These are phyloP conservation scores for Helianthus tuberosus DNA, from an alignment of 129 eudicot genomes.

Conservation along the genomic window DNA sequence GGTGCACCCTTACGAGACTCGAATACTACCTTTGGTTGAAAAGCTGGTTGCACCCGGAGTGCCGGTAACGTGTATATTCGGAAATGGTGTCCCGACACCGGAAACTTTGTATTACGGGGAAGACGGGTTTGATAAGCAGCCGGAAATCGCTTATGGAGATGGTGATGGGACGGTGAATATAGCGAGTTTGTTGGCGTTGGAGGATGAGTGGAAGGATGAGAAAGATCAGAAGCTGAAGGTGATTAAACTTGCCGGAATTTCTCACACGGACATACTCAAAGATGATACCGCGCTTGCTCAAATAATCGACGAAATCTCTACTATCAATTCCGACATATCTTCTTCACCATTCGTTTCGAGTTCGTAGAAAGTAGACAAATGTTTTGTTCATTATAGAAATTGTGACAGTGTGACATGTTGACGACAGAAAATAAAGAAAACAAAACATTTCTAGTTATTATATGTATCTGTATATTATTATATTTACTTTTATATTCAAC, in stretches of 20 bases:
- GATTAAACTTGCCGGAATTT: constrained; percentile 55
- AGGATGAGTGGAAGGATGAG: constrained; percentile 45
- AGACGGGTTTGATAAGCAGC: constrained; percentile 71
- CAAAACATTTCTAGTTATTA: too few relatives aligned
- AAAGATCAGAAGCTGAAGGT: constrained; percentile 49
- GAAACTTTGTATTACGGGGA: constrained; percentile 76
- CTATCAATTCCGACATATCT: constrained; percentile 36
- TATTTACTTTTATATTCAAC: too few relatives aligned
- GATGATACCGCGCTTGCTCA: constrained; percentile 45
- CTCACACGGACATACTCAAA: constrained; percentile 62
- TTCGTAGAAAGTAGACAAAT: constrained; percentile 3
- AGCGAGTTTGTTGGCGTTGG: constrained; percentile 70
- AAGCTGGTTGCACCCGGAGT: constrained; percentile 53
- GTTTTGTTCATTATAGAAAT: neutral
- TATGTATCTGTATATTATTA: too few relatives aligned
- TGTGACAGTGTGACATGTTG: neutral
- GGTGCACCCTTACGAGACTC: constrained; percentile 52
- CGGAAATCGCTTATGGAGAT: constrained; percentile 72
- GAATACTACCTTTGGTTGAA: constrained; percentile 62
- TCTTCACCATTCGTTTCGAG: neutral
- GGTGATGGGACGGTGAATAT: constrained; percentile 97
- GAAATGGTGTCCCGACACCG: constrained; percentile 62
- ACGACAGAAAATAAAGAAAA: too few relatives aligned
- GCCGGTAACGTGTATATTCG: constrained; percentile 71
- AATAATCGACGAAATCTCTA: constrained; percentile 41